Evolutionary conservation across 805 yeast species (phyloP).

Genomic region (Maudiozyma serrabonitensis): DNA sequence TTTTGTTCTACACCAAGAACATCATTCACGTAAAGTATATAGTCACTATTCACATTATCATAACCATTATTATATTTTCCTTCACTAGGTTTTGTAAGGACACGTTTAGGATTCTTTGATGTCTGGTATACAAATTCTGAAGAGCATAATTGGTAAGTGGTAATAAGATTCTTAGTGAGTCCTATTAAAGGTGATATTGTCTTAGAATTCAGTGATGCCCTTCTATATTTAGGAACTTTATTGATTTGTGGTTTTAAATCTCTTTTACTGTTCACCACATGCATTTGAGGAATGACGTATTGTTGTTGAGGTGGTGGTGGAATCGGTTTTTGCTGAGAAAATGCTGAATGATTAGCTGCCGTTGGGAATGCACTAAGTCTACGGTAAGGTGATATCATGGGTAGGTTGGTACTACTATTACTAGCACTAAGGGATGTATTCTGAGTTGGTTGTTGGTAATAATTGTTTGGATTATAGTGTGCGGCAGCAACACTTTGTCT

Average conservation of each 20-base stretch:
- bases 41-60: constrained; percentile 85
- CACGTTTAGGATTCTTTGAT: constrained; percentile 82
- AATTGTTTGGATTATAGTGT: not conserved
- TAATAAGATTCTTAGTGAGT: constrained; percentile 62
- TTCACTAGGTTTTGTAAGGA: constrained; percentile 84
- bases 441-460: not conserved
- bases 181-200: constrained; percentile 76
- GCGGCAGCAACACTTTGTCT: constrained; percentile 32
- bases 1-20: constrained; percentile 64
- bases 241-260: constrained; percentile 56
- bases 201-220: constrained; percentile 55
- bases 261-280: constrained; percentile 32
- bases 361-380: constrained; percentile 24
- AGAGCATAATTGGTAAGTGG: constrained; percentile 78
- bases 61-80: constrained; percentile 70
- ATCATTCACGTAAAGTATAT: constrained; percentile 89
- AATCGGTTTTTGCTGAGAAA: constrained; percentile 3
- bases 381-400: constrained; percentile 18
- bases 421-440: not conserved
- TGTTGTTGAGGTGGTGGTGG: constrained; percentile 5
- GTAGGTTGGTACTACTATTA: constrained; percentile 1
- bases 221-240: constrained; percentile 55
- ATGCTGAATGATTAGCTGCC: not conserved
- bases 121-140: constrained; percentile 76
- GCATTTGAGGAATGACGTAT: constrained; percentile 39